Evolutionary conservation across 768 basidiomycete genomes (phyloP).

Genomic region (Rhodotorula diobovata): DNA sequence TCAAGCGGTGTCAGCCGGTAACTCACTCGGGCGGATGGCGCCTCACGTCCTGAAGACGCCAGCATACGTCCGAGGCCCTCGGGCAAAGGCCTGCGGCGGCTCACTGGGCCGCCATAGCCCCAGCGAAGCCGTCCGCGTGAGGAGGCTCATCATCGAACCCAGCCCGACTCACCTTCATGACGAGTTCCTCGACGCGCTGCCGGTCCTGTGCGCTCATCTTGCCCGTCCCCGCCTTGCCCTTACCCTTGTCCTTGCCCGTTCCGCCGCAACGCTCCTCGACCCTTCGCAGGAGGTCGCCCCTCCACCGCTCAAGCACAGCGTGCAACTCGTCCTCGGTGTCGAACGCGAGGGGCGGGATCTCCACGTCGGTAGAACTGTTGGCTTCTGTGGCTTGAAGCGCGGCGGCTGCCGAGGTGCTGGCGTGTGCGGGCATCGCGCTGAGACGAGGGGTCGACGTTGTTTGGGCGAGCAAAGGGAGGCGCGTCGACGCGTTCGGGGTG

Average conservation of each 20-base stretch:
- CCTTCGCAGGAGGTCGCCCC: not conserved
- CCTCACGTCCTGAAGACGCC: not conserved
- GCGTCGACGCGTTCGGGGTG: not conserved
- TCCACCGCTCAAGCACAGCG: conserved; percentile 2
- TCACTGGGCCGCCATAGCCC: fast-evolving
- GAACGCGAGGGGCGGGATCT: conserved; percentile 18
- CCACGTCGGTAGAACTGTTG: conserved; percentile 1
- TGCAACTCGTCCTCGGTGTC: conserved; percentile 10
- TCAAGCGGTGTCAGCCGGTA: not conserved
- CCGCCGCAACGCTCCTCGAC: not conserved
- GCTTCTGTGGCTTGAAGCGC: not conserved
- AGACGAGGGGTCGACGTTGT: not conserved
- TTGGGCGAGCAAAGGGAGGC: not conserved
- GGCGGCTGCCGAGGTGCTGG: not conserved
- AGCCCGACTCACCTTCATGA: conserved; percentile 7
- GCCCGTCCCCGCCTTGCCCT: not conserved
- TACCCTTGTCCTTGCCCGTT: conserved; percentile 3
- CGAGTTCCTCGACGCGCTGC: conserved; percentile 1
- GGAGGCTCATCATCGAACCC: not conserved
- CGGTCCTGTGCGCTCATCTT: not conserved
- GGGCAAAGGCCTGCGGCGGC: not conserved
- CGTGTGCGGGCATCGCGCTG: not conserved
- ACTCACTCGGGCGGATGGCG: too few species aligned
- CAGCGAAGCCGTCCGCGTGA: not conserved
- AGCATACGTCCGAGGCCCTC: not conserved